These are phyloP conservation scores for Theileria equi DNA, from an alignment of 169 alveolate species.

Conservation along the genomic window DNA sequence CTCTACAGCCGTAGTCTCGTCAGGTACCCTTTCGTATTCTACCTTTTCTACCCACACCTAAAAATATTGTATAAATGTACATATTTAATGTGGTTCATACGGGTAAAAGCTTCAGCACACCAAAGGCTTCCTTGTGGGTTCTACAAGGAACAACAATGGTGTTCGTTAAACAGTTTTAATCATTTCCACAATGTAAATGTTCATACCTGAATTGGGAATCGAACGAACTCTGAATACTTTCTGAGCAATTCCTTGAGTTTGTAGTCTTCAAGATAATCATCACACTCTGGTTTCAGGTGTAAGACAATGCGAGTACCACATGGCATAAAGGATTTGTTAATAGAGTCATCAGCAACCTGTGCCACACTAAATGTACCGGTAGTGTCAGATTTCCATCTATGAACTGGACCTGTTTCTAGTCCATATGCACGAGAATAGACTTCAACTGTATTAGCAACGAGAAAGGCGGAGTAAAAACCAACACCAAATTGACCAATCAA, in stretches of 20 bases:
- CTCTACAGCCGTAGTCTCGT: conserved; percentile 73
- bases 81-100: conserved; percentile 25
- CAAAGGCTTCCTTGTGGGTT: conserved; percentile 44
- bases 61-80: not conserved
- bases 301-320: conserved; percentile 95
- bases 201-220: conserved; percentile 92
- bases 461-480: conserved; percentile 98
- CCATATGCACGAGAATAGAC: conserved; percentile 93
- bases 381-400: conserved; percentile 94
- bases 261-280: conserved; percentile 93
- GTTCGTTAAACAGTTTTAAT: conserved; percentile 10
- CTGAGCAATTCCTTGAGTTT: conserved; percentile 88
- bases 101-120: not conserved
- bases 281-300: conserved; percentile 95
- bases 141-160: conserved; percentile 15
- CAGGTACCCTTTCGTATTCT: conserved; percentile 85
- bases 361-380: conserved; percentile 91
- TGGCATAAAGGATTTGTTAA: conserved; percentile 85
- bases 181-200: not conserved
- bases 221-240: conserved; percentile 93
- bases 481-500: conserved; percentile 99
- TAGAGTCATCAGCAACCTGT: conserved; percentile 85
- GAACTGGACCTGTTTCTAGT: conserved; percentile 86
- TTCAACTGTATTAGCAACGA: conserved; percentile 96
- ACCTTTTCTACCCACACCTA: conserved; percentile 82